Conservation (phyloP, 371 early-diverging fungal genomes). For the Dipsacomyces acuminosporus region DNA sequence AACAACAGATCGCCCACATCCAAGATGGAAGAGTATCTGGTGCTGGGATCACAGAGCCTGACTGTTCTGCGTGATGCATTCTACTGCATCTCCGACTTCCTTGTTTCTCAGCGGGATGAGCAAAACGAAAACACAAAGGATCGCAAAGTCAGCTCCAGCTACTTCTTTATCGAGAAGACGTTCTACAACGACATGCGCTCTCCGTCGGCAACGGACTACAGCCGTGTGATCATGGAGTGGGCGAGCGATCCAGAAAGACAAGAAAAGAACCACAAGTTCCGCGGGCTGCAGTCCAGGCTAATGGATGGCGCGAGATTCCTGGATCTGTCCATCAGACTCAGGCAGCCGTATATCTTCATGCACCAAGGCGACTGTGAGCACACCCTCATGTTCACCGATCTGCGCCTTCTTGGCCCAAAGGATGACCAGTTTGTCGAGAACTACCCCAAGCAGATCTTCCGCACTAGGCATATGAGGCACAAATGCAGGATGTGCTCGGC, state of each 20-base stretch:
- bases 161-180: slow-evolving; percentile 53
- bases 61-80: slow-evolving; percentile 55
- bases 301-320: slow-evolving; percentile 57
- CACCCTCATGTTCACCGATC: slow-evolving; percentile 57
- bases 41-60: slow-evolving; percentile 55
- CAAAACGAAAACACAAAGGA: slow-evolving; percentile 47
- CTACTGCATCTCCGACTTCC: slow-evolving; percentile 53
- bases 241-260: slow-evolving; percentile 48
- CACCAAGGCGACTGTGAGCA: slow-evolving; percentile 77
- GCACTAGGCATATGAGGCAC: slow-evolving; percentile 48
- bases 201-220: slow-evolving; percentile 50
- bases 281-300: slow-evolving; percentile 40
- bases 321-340: slow-evolving; percentile 54
- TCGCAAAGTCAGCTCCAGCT: slow-evolving; percentile 52
- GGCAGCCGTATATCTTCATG: slow-evolving; percentile 60
- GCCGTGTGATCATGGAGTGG: slow-evolving; percentile 49
- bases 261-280: slow-evolving; percentile 37
- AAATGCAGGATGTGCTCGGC: slow-evolving; percentile 65
- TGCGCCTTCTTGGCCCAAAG: slow-evolving; percentile 49
- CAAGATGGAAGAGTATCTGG: slow-evolving; percentile 50
- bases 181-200: slow-evolving; percentile 56
- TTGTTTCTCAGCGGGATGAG: slow-evolving; percentile 46
- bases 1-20: slow-evolving; percentile 45
- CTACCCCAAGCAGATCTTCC: slow-evolving; percentile 56
- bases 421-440: slow-evolving; percentile 49